A percentile compares a stretch with the other conserved stretches of the same genome.
Evolutionary conservation across 2,329 filamentous ascomycete genomes (phyloP).

Genomic region (Uncinocarpus reesii): DNA sequence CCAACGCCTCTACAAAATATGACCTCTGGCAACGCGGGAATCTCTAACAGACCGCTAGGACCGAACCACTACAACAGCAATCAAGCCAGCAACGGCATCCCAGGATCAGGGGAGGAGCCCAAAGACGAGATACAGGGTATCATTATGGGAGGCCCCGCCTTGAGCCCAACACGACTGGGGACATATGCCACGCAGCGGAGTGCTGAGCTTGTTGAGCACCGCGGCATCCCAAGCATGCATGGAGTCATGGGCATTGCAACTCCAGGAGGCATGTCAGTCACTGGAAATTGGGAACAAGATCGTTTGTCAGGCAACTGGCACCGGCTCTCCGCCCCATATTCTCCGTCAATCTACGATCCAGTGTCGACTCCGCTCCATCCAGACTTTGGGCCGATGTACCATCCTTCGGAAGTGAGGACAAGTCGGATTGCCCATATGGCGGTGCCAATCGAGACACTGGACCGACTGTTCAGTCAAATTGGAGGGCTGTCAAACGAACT

Average conservation of each 20-base stretch:
- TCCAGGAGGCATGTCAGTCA: background rate
- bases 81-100: background rate
- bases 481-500: slow-evolving; percentile 6
- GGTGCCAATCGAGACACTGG: background rate
- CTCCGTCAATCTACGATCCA: slow-evolving; percentile 8
- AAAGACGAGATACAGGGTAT: slow-evolving; percentile 17
- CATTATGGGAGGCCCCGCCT: slow-evolving; percentile 14
- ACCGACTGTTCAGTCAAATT: background rate
- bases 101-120: background rate
- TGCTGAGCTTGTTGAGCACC: slow-evolving; percentile 11
- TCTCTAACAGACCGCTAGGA: background rate
- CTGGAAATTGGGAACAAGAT: slow-evolving; percentile 2
- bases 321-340: slow-evolving; percentile 7
- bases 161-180: slow-evolving; percentile 14
- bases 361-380: slow-evolving; percentile 1
- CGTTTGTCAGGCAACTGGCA: background rate
- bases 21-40: background rate
- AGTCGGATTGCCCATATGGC: slow-evolving; percentile 5
- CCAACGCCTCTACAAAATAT: background rate
- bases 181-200: slow-evolving; percentile 12
- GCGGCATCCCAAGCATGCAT: slow-evolving; percentile 13
- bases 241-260: slow-evolving; percentile 10
- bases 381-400: background rate
- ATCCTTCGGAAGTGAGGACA: background rate
- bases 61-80: background rate